A percentile compares a stretch with the other conserved stretches of the same genome.
These are phyloP conservation scores for Tinospora cordifolia DNA, from an alignment of 164 flowering plant species.

Conservation along the genomic window DNA sequence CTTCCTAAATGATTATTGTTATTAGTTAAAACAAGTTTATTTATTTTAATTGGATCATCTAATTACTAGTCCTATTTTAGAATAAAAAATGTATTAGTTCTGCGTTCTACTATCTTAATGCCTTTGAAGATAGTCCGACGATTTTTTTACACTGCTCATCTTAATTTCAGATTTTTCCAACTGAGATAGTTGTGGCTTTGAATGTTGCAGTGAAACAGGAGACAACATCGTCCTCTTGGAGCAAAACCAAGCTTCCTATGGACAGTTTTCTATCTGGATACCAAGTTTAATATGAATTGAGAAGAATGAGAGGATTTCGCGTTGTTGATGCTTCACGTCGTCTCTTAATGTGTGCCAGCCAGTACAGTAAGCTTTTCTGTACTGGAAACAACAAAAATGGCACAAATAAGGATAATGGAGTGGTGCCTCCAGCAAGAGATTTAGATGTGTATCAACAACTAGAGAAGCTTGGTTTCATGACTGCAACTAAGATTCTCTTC, in stretches of 20 bases:
- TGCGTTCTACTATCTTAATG: no score
- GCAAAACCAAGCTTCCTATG: neutral
- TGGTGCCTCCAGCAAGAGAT: neutral
- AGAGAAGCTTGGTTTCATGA: constrained; percentile 70
- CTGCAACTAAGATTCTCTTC: constrained; percentile 74
- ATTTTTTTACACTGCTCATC: no score
- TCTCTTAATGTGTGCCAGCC: constrained; percentile 1
- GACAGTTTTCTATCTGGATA: neutral
- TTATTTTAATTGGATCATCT: no score
- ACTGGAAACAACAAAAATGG: neutral
- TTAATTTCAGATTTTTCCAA: no score
- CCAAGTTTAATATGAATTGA: neutral
- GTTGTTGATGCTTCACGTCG: neutral
- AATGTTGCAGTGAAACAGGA: no score
- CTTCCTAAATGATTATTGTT: no score
- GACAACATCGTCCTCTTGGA: no score
- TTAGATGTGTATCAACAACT: constrained; percentile 40
- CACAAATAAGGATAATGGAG: neutral
- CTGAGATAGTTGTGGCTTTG: no score
- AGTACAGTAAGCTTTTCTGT: constrained; percentile 13
- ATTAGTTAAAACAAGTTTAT: no score
- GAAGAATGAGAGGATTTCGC: constrained; percentile 15
- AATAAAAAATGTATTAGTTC: no score
- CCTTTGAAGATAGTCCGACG: no score
- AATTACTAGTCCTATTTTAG: no score